Evolutionary conservation across 805 yeast species (phyloP).

Genomic region (Suhomyces vadensis): DNA sequence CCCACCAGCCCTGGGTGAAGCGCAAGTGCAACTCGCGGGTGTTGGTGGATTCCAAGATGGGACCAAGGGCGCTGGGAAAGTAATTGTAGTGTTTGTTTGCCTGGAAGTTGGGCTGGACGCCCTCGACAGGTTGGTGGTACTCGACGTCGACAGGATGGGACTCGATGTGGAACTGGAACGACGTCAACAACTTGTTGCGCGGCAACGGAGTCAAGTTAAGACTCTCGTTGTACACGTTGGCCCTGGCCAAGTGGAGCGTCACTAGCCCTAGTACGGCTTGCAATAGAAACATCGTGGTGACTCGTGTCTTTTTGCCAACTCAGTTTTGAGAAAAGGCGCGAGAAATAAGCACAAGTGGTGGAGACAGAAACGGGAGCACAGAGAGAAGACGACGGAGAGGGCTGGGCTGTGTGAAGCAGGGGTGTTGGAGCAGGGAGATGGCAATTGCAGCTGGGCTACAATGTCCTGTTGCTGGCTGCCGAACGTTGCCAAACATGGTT

Average conservation of each 20-base stretch:
- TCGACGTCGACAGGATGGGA: conserved; percentile 46
- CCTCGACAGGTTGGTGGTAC: conserved; percentile 16
- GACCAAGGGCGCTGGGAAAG: conserved; percentile 82
- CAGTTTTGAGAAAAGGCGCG: no score
- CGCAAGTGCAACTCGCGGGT: conserved; percentile 79
- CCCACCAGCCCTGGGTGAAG: conserved; percentile 96
- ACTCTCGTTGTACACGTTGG: conserved; percentile 51
- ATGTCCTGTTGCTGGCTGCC: no score
- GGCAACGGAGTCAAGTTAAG: conserved; percentile 69
- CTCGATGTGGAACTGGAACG: conserved; percentile 66
- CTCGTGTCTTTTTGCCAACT: no score
- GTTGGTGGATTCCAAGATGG: conserved; percentile 63
- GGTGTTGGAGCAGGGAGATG: no score
- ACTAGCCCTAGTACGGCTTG: conserved; percentile 8
- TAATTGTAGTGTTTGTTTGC: conserved; percentile 50
- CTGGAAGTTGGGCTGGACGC: conserved; percentile 11
- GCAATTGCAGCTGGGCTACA: no score
- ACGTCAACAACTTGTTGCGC: conserved; percentile 65
- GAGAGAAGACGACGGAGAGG: no score
- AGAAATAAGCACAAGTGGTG: no score
- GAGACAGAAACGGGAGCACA: no score
- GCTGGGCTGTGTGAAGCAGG: no score
- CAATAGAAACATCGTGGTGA: no score
- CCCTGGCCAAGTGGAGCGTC: conserved; percentile 11
- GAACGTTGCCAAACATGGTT: no score